phyloP scores from a whole-genome alignment of 148 eudicot genomes.

The Camellia granthamiana region DNA sequence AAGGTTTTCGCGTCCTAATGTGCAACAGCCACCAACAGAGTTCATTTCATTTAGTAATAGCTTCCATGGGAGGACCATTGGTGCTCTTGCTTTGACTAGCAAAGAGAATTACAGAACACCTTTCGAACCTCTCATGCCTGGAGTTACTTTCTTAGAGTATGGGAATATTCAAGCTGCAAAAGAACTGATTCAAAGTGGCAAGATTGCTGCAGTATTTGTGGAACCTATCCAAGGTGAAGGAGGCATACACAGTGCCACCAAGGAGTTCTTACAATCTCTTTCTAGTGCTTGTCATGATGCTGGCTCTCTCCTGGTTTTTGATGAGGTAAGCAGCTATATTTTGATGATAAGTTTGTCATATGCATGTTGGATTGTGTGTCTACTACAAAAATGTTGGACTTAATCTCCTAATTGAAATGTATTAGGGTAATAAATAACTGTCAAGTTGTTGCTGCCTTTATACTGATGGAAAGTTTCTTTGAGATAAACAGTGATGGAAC shows the following conservation, averaged over 20 bases:
- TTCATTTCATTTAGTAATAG: constrained; percentile 72
- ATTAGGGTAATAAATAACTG: no score
- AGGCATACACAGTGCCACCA: constrained; percentile 78
- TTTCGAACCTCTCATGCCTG: constrained; percentile 85
- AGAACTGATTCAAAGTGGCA: constrained; percentile 58
- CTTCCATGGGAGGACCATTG: constrained; percentile 89
- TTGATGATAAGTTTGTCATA: no score
- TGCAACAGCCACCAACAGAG: constrained; percentile 45
- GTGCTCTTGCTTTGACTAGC: constrained; percentile 79
- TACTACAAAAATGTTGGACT: not conserved
- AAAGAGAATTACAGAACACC: constrained; percentile 79
- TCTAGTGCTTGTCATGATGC: constrained; percentile 70
- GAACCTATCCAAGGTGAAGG: constrained; percentile 97
- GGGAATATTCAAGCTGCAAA: constrained; percentile 60
- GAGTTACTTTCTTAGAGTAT: constrained; percentile 70
- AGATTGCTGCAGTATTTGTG: constrained; percentile 78
- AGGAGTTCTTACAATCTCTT: constrained; percentile 64
- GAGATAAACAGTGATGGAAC: no score
- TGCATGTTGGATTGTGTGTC: not conserved
- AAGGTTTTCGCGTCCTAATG: constrained; percentile 42
- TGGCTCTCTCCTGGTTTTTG: constrained; percentile 68
- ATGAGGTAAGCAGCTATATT: constrained; percentile 52
- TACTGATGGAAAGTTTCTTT: no score
- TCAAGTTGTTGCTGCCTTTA: no score
- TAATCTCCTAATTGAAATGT: no score